Conservation (phyloP, 2,329 filamentous ascomycete genomes). For the Calcarisporium arbuscula region DNA sequence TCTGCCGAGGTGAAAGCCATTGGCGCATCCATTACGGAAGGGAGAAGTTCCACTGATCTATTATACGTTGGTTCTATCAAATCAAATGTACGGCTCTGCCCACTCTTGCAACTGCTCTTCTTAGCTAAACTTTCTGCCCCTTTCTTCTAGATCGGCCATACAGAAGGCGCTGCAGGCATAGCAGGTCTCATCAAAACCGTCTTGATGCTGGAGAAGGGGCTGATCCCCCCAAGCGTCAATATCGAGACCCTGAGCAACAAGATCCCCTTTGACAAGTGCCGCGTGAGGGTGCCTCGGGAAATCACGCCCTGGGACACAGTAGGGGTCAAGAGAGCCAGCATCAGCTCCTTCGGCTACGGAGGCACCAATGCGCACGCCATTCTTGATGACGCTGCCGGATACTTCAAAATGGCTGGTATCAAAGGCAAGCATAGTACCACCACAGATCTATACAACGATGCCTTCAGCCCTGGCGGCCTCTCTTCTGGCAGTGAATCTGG, state of each 20-base stretch:
- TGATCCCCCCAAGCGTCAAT: constrained; percentile 5
- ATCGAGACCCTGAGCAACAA: too few relatives aligned
- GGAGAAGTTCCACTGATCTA: neutral
- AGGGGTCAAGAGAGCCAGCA: constrained; percentile 2
- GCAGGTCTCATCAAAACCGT: constrained; percentile 6
- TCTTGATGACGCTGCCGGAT: constrained; percentile 2
- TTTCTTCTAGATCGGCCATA: constrained; percentile 5
- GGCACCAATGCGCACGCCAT: constrained; percentile 6
- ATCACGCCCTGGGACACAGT: constrained; percentile 1
- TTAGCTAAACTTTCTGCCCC: too few relatives aligned
- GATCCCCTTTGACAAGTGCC: too few relatives aligned
- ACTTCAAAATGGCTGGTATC: neutral
- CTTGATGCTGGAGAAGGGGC: constrained; percentile 4
- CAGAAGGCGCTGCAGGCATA: constrained; percentile 3
- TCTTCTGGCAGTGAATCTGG: neutral
- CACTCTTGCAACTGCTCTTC: too few relatives aligned
- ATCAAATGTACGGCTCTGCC: too few relatives aligned
- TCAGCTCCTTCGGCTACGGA: constrained; percentile 7
- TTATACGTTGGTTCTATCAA: constrained; percentile 3
- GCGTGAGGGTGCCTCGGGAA: too few relatives aligned
- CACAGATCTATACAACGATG: too few relatives aligned
- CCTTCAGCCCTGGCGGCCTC: too few relatives aligned
- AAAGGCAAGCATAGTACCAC: neutral
- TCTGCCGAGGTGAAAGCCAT: constrained; percentile 10
- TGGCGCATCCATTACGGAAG: neutral